These are phyloP conservation scores for Vigna trinervia DNA, from an alignment of 306 rosid species.

Conservation along the genomic window DNA sequence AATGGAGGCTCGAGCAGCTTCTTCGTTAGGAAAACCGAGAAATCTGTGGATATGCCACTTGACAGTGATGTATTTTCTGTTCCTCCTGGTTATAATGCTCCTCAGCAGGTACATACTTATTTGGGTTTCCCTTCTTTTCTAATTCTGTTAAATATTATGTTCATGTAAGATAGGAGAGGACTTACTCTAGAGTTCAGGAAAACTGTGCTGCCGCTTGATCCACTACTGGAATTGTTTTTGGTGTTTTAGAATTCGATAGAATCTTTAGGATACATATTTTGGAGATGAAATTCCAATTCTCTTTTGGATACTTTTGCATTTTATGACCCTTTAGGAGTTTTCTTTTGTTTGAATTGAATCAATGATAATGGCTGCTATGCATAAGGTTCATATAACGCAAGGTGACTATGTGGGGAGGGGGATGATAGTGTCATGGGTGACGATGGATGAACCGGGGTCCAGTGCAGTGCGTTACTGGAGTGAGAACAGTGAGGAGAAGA, in stretches of 20 bases:
- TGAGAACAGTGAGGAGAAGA: conserved; percentile 49
- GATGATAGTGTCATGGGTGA: conserved; percentile 86
- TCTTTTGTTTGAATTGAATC: conserved; percentile 16
- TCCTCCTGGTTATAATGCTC: conserved; percentile 77
- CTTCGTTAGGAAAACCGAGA: conserved; percentile 52
- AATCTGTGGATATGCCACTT: conserved; percentile 57
- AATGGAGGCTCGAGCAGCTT: conserved; percentile 62
- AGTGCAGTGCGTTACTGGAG: conserved; percentile 70
- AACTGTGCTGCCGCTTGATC: neutral
- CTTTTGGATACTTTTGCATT: too few relatives aligned
- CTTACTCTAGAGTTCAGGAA: neutral
- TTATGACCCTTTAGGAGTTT: neutral
- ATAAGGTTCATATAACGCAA: conserved; percentile 93
- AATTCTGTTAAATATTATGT: neutral
- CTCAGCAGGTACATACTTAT: conserved; percentile 67
- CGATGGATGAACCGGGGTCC: conserved; percentile 72
- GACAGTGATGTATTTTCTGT: conserved; percentile 66
- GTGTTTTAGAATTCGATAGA: neutral
- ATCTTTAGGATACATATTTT: neutral
- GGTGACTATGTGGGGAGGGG: conserved; percentile 79
- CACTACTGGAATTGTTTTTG: neutral
- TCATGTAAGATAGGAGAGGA: neutral
- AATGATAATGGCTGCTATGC: conserved; percentile 15
- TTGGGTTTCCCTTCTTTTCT: neutral
- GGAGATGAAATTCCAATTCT: neutral